These are phyloP conservation scores for Rosa multiflora DNA, from an alignment of 306 rosid species.

Conservation along the genomic window DNA sequence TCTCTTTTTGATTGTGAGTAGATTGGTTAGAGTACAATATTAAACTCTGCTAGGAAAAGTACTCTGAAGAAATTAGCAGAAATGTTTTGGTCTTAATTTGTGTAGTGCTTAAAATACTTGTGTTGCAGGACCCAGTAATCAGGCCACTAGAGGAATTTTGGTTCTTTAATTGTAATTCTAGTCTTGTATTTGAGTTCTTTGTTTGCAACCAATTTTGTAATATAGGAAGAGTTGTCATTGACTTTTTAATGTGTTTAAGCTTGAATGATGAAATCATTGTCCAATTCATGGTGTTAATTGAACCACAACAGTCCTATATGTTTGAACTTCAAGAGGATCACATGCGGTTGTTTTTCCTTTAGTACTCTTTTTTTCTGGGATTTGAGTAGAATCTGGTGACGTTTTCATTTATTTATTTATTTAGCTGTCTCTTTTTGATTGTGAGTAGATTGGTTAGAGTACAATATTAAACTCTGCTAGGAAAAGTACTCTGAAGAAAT, in stretches of 20 bases:
- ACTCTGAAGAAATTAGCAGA: not conserved
- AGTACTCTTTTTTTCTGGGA: not conserved
- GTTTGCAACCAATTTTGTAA: not conserved
- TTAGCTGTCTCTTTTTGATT: not conserved
- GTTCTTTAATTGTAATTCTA: not conserved
- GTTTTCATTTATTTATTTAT: not conserved
- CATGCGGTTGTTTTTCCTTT: not conserved
- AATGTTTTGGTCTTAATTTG: not conserved
- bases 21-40: not conserved
- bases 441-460: not conserved
- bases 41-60: not conserved
- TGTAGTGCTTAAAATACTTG: constrained; percentile 9
- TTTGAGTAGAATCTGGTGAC: not conserved
- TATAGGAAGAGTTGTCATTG: not conserved
- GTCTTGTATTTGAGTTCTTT: not conserved
- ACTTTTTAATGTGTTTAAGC: not conserved
- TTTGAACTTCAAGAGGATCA: constrained; percentile 6
- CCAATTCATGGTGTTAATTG: not conserved
- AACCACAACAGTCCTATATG: not conserved
- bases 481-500: not conserved
- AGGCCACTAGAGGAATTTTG: constrained; percentile 41
- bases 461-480: not conserved
- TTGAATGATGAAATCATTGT: not conserved
- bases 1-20: not conserved
- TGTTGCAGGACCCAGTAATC: constrained; percentile 64